Evolutionary conservation across 495 filamentous ascomycete species (phyloP).

Genomic region (Penicillium samsonianum): DNA sequence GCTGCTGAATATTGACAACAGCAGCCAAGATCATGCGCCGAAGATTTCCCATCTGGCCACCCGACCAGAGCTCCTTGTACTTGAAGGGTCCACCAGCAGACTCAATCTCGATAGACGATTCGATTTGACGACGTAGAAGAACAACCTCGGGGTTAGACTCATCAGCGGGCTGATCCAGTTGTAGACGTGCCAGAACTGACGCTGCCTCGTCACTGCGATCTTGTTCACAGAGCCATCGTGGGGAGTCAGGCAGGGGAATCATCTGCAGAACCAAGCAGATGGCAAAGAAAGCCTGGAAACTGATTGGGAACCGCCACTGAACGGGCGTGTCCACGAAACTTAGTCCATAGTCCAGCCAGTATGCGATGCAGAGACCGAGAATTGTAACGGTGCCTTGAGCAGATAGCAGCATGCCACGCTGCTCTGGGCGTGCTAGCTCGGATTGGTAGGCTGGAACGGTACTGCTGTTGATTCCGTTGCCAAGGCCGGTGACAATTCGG

Average conservation of each 20-base stretch:
- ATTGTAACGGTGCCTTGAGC: constrained; percentile 45
- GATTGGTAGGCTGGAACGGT: constrained; percentile 54
- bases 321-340: constrained; percentile 49
- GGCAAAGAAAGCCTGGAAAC: constrained; percentile 61
- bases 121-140: constrained; percentile 33
- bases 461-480: constrained; percentile 53
- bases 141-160: constrained; percentile 23
- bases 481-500: constrained; percentile 50
- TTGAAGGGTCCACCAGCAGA: constrained; percentile 39
- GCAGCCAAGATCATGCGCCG: constrained; percentile 42
- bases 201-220: constrained; percentile 53
- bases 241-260: constrained; percentile 63
- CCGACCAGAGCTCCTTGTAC: constrained; percentile 39
- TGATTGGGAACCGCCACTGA: constrained; percentile 59
- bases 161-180: constrained; percentile 20
- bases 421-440: constrained; percentile 55
- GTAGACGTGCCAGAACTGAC: constrained; percentile 50
- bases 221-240: constrained; percentile 56
- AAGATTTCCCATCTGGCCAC: constrained; percentile 41
- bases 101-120: constrained; percentile 39
- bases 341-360: constrained; percentile 59
- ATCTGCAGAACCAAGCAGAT: constrained; percentile 57
- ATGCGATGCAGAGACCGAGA: constrained; percentile 45
- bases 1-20: constrained; percentile 38
- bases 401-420: constrained; percentile 62